These are phyloP conservation scores for Aureobasidium sp. DNA, from an alignment of 2,329 filamentous ascomycete genomes.

Conservation along the genomic window DNA sequence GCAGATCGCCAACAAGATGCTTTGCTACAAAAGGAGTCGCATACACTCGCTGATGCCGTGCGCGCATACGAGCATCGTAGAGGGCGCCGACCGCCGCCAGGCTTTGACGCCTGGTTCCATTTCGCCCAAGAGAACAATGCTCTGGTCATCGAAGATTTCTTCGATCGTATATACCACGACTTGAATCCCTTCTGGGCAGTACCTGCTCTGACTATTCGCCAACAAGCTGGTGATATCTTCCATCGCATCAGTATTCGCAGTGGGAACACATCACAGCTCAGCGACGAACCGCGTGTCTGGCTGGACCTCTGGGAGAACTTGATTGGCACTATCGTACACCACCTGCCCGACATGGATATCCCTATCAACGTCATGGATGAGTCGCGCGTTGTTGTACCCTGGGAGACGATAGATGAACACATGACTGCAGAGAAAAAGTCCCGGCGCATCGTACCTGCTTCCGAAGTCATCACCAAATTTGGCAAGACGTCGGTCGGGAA, in stretches of 20 bases:
- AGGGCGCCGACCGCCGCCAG: constrained; percentile 56
- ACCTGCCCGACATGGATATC: constrained; percentile 52
- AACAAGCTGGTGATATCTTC: constrained; percentile 42
- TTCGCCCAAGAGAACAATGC: constrained; percentile 48
- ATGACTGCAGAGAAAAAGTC: constrained; percentile 36
- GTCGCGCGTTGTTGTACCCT: constrained; percentile 51
- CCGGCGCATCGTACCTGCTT: constrained; percentile 32
- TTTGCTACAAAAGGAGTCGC: constrained; percentile 42
- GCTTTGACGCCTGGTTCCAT: constrained; percentile 54
- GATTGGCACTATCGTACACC: constrained; percentile 39
- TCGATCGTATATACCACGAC: constrained; percentile 58
- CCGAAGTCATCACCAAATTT: constrained; percentile 36
- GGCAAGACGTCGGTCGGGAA: constrained; percentile 29
- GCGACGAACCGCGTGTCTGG: constrained; percentile 33
- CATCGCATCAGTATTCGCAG: constrained; percentile 46
- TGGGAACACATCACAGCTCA: constrained; percentile 32
- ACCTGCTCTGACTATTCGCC: constrained; percentile 44
- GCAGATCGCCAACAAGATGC: constrained; percentile 36
- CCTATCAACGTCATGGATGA: constrained; percentile 58
- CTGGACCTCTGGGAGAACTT: constrained; percentile 48
- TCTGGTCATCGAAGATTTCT: constrained; percentile 55
- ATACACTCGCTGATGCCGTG: constrained; percentile 42
- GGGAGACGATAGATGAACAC: constrained; percentile 48
- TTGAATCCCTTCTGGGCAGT: constrained; percentile 56
- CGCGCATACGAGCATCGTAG: constrained; percentile 48